These are phyloP conservation scores for Salix koriyanagi DNA, from an alignment of 345 rosid genomes.

Conservation along the genomic window DNA sequence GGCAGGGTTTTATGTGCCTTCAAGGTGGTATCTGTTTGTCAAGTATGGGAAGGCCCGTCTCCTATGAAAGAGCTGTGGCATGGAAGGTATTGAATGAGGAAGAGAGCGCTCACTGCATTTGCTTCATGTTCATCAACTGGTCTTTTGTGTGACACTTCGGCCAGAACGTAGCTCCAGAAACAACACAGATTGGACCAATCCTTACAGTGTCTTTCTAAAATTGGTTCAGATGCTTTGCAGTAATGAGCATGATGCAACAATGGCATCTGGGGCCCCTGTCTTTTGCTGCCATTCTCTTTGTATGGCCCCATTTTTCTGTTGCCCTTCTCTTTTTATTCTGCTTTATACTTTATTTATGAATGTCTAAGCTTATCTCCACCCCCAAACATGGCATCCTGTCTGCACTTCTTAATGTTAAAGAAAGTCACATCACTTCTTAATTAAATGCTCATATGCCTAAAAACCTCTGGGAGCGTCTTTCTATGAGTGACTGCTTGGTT, in stretches of 20 bases:
- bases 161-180: neutral
- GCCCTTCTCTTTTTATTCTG: neutral
- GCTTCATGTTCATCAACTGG: conserved; percentile 85
- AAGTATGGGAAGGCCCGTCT: conserved; percentile 81
- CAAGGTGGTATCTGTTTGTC: conserved; percentile 77
- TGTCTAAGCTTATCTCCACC: neutral
- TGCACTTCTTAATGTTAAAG: neutral
- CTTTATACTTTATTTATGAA: conserved; percentile 2
- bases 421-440: neutral
- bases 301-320: neutral
- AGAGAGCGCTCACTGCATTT: conserved; percentile 66
- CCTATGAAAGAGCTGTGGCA: conserved; percentile 76
- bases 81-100: conserved; percentile 87
- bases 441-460: neutral
- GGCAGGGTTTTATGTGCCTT: conserved; percentile 70
- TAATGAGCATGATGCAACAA: neutral
- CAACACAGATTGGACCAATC: neutral
- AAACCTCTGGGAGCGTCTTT: neutral
- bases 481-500: neutral
- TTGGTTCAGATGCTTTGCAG: neutral
- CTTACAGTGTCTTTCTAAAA: neutral
- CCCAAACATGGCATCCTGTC: neutral
- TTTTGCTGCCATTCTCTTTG: neutral
- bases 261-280: neutral
- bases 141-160: conserved; percentile 54